These are phyloP conservation scores for Calocybe gambosa DNA, from an alignment of 1,284 basidiomycete genomes.

Conservation along the genomic window DNA sequence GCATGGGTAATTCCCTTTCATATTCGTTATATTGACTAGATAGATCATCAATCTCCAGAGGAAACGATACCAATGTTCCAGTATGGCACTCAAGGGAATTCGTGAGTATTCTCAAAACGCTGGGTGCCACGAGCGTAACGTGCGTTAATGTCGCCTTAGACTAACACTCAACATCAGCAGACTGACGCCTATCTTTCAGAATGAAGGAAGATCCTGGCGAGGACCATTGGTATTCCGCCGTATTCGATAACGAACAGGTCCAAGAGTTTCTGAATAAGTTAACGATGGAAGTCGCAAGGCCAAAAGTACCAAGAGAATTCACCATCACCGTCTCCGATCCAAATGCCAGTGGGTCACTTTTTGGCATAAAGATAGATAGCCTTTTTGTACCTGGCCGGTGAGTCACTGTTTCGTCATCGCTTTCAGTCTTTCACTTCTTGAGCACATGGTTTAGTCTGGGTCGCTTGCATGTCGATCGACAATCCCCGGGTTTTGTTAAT, in stretches of 20 bases:
- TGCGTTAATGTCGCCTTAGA: conserved; percentile 26
- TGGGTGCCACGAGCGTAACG: conserved; percentile 46
- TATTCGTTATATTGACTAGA: not conserved
- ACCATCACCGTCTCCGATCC: conserved; percentile 66
- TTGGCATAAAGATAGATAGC: conserved; percentile 57
- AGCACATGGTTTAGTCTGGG: conserved; percentile 20
- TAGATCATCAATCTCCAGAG: conserved; percentile 33
- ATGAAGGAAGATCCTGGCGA: conserved; percentile 57
- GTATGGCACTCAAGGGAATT: conserved; percentile 72
- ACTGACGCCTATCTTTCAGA: conserved; percentile 27
- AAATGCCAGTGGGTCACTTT: conserved; percentile 55
- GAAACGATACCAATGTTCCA: conserved; percentile 73
- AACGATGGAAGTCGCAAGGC: conserved; percentile 14
- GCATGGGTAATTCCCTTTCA: conserved; percentile 52
- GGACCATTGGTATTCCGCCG: conserved; percentile 64
- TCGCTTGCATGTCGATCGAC: conserved; percentile 21
- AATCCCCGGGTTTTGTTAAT: not conserved
- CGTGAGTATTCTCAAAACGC: conserved; percentile 50
- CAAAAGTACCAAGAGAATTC: conserved; percentile 31
- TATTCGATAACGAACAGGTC: conserved; percentile 53
- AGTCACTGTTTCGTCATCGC: conserved; percentile 12
- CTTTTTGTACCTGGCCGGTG: conserved; percentile 58
- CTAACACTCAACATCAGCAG: not conserved
- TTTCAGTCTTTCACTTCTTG: not conserved
- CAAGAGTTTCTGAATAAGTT: conserved; percentile 45